These are phyloP conservation scores for Candida rishiriensis DNA, from an alignment of 805 yeast species.

Conservation along the genomic window DNA sequence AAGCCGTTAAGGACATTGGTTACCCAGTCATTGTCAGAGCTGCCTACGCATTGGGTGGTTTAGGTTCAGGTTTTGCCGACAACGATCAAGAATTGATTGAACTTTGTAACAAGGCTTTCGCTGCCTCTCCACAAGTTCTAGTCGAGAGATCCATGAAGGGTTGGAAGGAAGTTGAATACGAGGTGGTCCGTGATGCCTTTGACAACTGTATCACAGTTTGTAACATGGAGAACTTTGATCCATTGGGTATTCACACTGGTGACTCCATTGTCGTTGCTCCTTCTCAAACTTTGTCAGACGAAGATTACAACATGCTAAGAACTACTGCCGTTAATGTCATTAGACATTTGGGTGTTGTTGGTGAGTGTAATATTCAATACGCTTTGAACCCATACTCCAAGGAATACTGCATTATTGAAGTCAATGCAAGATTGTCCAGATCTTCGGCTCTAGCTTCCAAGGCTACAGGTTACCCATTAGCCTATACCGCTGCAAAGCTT, in stretches of 20 bases:
- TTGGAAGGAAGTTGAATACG: slow-evolving; percentile 98
- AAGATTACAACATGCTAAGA: slow-evolving; percentile 96
- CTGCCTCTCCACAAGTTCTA: slow-evolving; percentile 92
- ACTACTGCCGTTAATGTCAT: slow-evolving; percentile 96
- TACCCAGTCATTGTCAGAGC: slow-evolving; percentile 97
- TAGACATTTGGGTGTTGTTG: slow-evolving; percentile 96
- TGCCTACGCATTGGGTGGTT: slow-evolving; percentile 95
- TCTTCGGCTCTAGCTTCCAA: slow-evolving; percentile 99
- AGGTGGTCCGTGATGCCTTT: slow-evolving; percentile 95
- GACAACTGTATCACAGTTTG: slow-evolving; percentile 98
- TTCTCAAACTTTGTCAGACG: slow-evolving; percentile 94
- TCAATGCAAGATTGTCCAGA: slow-evolving; percentile 94
- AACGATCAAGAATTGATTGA: slow-evolving; percentile 78
- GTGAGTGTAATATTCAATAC: slow-evolving; percentile 98
- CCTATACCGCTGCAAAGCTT: slow-evolving; percentile 95
- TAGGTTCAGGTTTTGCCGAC: slow-evolving; percentile 96
- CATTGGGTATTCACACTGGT: slow-evolving; percentile 98
- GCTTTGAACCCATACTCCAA: slow-evolving; percentile 90
- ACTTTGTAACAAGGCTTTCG: slow-evolving; percentile 86
- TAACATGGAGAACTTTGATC: slow-evolving; percentile 99
- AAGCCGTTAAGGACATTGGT: slow-evolving; percentile 81
- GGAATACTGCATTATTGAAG: slow-evolving; percentile 97
- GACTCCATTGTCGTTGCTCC: slow-evolving; percentile 99
- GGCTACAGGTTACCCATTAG: slow-evolving; percentile 98
- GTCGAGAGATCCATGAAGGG: slow-evolving; percentile 98